A percentile compares a stretch with the other conserved stretches of the same genome.
These are phyloP conservation scores for Russula foetens DNA, from an alignment of 768 basidiomycete genomes.

Conservation along the genomic window DNA sequence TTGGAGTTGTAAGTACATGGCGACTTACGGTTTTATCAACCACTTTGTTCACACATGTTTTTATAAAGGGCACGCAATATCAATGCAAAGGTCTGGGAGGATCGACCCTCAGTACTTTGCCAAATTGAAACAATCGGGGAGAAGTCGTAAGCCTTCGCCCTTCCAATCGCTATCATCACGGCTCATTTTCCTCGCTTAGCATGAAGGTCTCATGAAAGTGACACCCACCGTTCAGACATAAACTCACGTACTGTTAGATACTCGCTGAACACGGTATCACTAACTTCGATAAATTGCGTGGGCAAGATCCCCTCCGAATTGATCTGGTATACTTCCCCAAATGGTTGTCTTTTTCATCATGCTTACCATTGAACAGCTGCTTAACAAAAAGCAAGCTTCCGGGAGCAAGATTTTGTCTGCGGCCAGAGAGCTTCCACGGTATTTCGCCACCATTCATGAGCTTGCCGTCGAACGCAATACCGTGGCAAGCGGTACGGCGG, in stretches of 20 bases:
- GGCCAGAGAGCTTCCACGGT: slow-evolving; percentile 58
- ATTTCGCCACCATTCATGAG: slow-evolving; percentile 46
- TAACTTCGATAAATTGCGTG: slow-evolving; percentile 47
- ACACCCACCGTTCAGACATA: slow-evolving; percentile 16
- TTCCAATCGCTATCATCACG: background rate
- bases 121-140: slow-evolving; percentile 91
- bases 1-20: slow-evolving; percentile 58
- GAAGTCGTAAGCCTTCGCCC: slow-evolving; percentile 62
- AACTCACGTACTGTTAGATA: slow-evolving; percentile 36
- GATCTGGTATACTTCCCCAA: slow-evolving; percentile 43
- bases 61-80: slow-evolving; percentile 61
- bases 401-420: slow-evolving; percentile 59
- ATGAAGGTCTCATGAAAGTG: slow-evolving; percentile 22
- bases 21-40: background rate
- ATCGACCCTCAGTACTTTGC: slow-evolving; percentile 71
- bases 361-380: slow-evolving; percentile 11
- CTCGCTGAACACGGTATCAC: slow-evolving; percentile 68
- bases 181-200: background rate
- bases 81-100: slow-evolving; percentile 87
- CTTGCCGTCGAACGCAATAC: slow-evolving; percentile 32
- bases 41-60: background rate
- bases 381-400: slow-evolving; percentile 18
- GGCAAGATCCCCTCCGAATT: slow-evolving; percentile 49
- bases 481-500: slow-evolving; percentile 36
- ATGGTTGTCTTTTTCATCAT: background rate